Evolutionary conservation across 2,329 filamentous ascomycete genomes (phyloP), one percentile per base, ranked within the genome.

Genomic region (Cladosporium velox): DNA sequence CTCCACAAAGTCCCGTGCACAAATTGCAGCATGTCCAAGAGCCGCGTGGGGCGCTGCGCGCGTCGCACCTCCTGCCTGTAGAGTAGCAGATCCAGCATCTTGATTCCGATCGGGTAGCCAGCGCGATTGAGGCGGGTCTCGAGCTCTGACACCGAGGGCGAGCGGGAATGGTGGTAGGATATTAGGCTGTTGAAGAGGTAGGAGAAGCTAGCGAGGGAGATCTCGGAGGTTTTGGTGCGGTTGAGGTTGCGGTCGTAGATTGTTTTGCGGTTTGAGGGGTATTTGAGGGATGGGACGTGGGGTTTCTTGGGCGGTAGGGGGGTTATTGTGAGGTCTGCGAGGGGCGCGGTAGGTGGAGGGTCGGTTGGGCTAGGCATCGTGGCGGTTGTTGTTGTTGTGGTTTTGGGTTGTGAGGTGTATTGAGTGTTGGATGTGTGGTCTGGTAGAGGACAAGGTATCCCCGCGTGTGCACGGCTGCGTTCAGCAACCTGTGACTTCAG

Each of bases 101-200:
- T 95, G 72, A 97, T 87, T 75, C 95, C 95, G 74, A 99, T 90
- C 11, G 93, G 91, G 81, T 98, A 95, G 79, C 94, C 95, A 15
- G 76, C 76, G 65, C 74, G 73, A 34, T 77, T 77, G 41, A 78
- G 72, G 28, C 76, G 73, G 58, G 71, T 69, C 78, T 99, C 95
- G 21, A 99, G 83, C 79, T 98, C 95, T 74, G 94, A 90, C 67
- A 99, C 96, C 7, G 92, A 93, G 71, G 91, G 95, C 64, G 97
- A 94, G 68, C 91, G 86, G 74, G 89, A 86, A 78, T 98, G 95
- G 72, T 95, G 94, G 79, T 98, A 98, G 74, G 88, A 90, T 59
- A 99, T 93, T 91, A 98, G 97, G 82, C 97, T 94, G 67, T 90
- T 90, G 77, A 99, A 98, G 67, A 99, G 85, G 79, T 96, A 98